Conservation (phyloP, 2,329 filamentous ascomycete species). For the Mycosphaerella arachidis region DNA sequence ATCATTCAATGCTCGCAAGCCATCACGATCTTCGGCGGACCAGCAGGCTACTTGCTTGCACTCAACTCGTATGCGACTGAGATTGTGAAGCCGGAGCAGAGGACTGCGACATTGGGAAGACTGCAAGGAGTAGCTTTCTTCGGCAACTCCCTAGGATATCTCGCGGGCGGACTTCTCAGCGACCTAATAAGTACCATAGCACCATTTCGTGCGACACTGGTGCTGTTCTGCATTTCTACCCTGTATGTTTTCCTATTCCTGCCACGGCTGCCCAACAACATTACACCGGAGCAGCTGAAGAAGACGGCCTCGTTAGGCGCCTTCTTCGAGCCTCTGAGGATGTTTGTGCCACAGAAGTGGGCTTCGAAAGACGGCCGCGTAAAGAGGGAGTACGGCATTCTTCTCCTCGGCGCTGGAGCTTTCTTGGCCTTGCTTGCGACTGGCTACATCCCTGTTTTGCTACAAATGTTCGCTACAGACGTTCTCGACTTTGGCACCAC, state of each 20-base stretch:
- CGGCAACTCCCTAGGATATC: conserved; percentile 59
- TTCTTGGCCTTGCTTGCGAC: conserved; percentile 66
- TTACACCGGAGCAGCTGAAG: conserved; percentile 25
- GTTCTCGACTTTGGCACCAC: conserved; percentile 42
- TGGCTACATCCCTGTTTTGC: conserved; percentile 60
- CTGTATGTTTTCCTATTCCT: conserved; percentile 41
- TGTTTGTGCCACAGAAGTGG: conserved; percentile 57
- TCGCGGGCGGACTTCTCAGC: conserved; percentile 61
- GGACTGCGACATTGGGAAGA: conserved; percentile 62
- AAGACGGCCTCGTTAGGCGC: conserved; percentile 41
- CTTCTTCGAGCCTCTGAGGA: conserved; percentile 60
- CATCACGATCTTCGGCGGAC: conserved; percentile 64
- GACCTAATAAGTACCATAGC: conserved; percentile 59
- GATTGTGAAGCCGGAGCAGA: conserved; percentile 54
- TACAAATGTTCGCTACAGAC: conserved; percentile 48
- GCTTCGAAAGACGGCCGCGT: conserved; percentile 48
- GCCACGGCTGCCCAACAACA: conserved; percentile 48
- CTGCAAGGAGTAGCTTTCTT: conserved; percentile 65
- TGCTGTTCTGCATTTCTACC: conserved; percentile 48
- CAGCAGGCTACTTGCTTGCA: conserved; percentile 63
- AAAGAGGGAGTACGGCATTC: conserved; percentile 56
- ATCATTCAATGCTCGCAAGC: conserved; percentile 65
- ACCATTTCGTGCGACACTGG: conserved; percentile 61
- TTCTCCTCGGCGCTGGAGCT: conserved; percentile 61
- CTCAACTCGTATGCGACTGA: conserved; percentile 66